These are phyloP conservation scores for Populus hybrid DNA, from an alignment of 441 rosid species.

Conservation along the genomic window DNA sequence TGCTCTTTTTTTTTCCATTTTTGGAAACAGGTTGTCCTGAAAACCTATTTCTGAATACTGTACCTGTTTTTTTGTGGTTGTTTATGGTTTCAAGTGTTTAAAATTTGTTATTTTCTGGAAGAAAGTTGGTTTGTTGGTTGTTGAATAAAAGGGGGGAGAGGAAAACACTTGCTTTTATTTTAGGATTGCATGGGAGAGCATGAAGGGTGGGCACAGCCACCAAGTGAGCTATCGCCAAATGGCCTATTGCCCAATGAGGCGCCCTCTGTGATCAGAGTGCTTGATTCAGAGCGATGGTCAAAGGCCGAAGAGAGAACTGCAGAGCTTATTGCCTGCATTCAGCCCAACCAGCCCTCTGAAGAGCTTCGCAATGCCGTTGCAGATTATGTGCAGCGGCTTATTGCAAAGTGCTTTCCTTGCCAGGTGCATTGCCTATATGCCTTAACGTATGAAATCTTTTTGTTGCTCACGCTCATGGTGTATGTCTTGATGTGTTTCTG, in stretches of 20 bases:
- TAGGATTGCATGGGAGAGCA: slow-evolving; percentile 80
- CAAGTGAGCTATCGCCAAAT: slow-evolving; percentile 57
- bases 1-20: background rate
- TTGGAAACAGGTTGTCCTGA: background rate
- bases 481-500: background rate
- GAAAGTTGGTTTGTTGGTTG: slow-evolving; percentile 6
- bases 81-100: background rate
- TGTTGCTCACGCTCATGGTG: background rate
- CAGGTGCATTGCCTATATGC: slow-evolving; percentile 34
- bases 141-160: slow-evolving; percentile 28
- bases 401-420: slow-evolving; percentile 71
- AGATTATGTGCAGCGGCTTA: slow-evolving; percentile 74
- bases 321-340: slow-evolving; percentile 76
- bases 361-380: slow-evolving; percentile 88
- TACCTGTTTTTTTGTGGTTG: background rate
- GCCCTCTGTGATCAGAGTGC: slow-evolving; percentile 51
- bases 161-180: background rate
- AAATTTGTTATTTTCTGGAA: background rate
- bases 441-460: background rate
- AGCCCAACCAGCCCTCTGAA: slow-evolving; percentile 79
- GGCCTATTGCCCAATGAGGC: slow-evolving; percentile 79
- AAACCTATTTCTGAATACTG: background rate
- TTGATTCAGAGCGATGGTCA: slow-evolving; percentile 69
- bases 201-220: slow-evolving; percentile 68
- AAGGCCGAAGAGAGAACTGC: slow-evolving; percentile 83